A percentile compares a stretch with the other conserved stretches of the same genome.
phyloP scores from a whole-genome alignment of 108 stramenopile species.

The Pseudonitzschia delicatissima region DNA sequence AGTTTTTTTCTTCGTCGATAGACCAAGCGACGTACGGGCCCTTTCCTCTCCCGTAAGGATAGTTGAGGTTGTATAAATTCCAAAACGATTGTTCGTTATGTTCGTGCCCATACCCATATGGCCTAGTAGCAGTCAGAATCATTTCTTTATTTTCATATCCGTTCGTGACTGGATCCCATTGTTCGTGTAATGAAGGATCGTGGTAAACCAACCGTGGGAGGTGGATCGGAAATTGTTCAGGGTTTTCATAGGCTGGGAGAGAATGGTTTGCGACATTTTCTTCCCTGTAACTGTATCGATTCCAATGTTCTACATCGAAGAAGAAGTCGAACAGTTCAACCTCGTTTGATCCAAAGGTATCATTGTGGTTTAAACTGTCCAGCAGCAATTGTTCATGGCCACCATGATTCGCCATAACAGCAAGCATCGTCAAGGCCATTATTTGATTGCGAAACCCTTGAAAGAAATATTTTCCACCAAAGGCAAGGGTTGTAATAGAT shows the following conservation, averaged over 20 bases:
- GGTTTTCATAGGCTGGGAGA: too few species aligned
- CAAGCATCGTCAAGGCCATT: constrained; percentile 24
- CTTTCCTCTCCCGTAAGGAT: neutral
- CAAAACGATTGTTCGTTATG: too few species aligned
- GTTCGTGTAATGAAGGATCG: constrained; percentile 22
- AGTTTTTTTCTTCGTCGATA: too few species aligned
- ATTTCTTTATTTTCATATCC: too few species aligned
- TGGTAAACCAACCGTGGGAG: constrained; percentile 17
- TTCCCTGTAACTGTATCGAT: constrained; percentile 8
- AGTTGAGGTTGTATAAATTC: neutral
- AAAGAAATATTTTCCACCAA: too few species aligned
- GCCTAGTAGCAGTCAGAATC: neutral
- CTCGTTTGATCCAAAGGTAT: constrained; percentile 27
- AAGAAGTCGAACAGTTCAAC: constrained; percentile 12
- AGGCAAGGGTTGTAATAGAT: neutral
- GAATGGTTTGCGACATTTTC: neutral
- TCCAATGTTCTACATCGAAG: constrained; percentile 34
- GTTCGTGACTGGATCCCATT: constrained; percentile 9
- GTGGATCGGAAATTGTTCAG: neutral
- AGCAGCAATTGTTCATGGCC: constrained; percentile 20
- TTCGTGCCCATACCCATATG: constrained; percentile 2
- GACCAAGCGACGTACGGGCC: neutral
- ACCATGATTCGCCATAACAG: constrained; percentile 7
- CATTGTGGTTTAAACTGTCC: constrained; percentile 25
- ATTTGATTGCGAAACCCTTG: constrained; percentile 38